Base-by-base conservation (phyloP, 805 yeast genomes). In the Metschnikowia hibisci region DNA sequence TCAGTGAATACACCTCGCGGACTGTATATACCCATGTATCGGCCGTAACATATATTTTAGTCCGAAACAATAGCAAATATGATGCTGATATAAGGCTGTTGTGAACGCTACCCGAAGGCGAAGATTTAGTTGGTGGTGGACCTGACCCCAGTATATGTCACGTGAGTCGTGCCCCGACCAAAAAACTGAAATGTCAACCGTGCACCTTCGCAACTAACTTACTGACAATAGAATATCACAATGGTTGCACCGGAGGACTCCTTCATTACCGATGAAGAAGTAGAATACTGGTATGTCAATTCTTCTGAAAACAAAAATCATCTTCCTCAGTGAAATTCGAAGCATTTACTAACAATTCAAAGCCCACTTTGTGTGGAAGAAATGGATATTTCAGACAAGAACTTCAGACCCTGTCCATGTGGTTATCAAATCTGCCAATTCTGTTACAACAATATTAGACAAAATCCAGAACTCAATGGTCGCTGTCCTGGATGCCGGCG, bases 381-480 rank as follows among this genome's bases (percentile, higher is more conserved):
- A 62, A 83, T 93, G 89, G 99, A 93, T 65, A 81, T 91, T 37
- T 85, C 96, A 13, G 99, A 93, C 66, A 88, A 86, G 60, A 87
- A 89, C 69, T 93, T 93, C 74, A 88, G 85, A 64, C 99, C 99
- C n/a, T 93, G 99, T 72, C 98, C 98, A 1, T 93, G 99, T 70
- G 99, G 99, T 14, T 93, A 93, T 60, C 97, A 95, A 63, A 87
- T 93, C 45, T 93, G 99, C 64, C 98, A 91, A 73, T 93, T 93
- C 62, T 93, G 99, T 65, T 93, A 91, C 74, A 93, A 93, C 69
- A 91, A 90, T 63, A 93, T 93, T 57, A 78, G 96, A 51, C 93
- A 88, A 52, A 91, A 91, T 55, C 97, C 97, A 1, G 96, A 93
- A 62, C 71, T 91, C 50, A 90, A 90, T 61, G 98, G 97, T 3